Conservation (phyloP, 1,139 yeast species). For the Geotrichum australiense region DNA sequence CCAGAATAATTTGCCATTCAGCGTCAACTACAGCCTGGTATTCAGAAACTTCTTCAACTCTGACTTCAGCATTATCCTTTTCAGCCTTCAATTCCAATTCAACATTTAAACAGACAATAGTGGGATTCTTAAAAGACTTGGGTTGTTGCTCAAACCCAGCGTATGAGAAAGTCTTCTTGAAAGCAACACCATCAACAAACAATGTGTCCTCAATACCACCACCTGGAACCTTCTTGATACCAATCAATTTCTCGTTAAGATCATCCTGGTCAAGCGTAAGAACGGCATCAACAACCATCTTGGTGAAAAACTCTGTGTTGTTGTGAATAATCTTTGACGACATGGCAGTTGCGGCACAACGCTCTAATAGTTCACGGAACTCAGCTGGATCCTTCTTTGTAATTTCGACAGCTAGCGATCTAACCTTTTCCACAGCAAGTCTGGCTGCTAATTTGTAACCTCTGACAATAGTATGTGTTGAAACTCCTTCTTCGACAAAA, state of each 20-base stretch:
- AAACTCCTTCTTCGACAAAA: conserved; percentile 92
- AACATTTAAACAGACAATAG: conserved; percentile 76
- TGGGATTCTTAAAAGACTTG: conserved; percentile 70
- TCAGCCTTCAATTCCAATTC: conserved; percentile 97
- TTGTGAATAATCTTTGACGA: conserved; percentile 85
- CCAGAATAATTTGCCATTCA: conserved; percentile 90
- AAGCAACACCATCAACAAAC: conserved; percentile 91
- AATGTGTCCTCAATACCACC: conserved; percentile 93
- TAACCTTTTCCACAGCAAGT: conserved; percentile 65
- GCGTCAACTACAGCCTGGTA: conserved; percentile 97
- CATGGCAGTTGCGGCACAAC: conserved; percentile 97
- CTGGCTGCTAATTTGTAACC: conserved; percentile 81
- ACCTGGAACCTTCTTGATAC: conserved; percentile 91
- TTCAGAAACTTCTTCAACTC: conserved; percentile 88
- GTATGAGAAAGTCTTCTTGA: conserved; percentile 92
- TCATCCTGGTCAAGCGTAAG: conserved; percentile 76
- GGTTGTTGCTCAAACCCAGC: conserved; percentile 99
- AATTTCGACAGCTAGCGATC: conserved; percentile 63
- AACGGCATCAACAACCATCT: conserved; percentile 96
- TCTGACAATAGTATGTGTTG: conserved; percentile 79
- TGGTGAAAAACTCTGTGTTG: conserved; percentile 82
- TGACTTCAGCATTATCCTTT: conserved; percentile 98
- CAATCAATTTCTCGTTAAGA: conserved; percentile 83
- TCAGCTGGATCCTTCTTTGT: conserved; percentile 38
- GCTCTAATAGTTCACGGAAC: conserved; percentile 70